These are phyloP conservation scores for Globisporangium radiosum DNA, from an alignment of 352 stramenopile species.

Conservation along the genomic window DNA sequence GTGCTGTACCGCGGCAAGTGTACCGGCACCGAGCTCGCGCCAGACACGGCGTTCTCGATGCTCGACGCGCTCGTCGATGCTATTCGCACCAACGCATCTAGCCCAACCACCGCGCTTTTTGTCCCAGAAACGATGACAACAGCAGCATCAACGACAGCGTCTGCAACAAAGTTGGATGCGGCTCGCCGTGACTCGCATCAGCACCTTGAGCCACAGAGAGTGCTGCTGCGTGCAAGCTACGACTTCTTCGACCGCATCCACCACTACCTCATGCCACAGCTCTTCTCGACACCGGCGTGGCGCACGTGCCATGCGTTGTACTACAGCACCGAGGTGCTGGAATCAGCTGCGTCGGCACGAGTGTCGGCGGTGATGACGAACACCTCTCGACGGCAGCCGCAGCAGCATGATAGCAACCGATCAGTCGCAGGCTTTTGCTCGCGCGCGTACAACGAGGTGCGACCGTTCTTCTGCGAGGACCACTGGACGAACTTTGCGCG, in stretches of 20 bases:
- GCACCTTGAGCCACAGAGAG: neutral
- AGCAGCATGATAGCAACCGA: neutral
- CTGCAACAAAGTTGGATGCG: too few species aligned
- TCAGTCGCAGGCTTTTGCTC: conserved; percentile 6
- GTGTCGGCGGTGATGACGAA: neutral
- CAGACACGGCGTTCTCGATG: neutral
- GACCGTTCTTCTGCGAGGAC: conserved; percentile 12
- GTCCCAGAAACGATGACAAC: neutral
- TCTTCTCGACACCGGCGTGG: conserved; percentile 6
- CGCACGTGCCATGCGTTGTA: conserved; percentile 4
- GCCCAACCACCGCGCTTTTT: neutral
- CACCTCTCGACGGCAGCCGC: neutral
- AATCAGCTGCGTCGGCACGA: neutral
- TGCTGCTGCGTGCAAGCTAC: conserved; percentile 1
- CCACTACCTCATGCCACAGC: conserved; percentile 9
- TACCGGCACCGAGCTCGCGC: neutral
- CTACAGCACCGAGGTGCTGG: conserved; percentile 1
- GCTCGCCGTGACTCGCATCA: neutral
- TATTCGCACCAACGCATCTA: neutral
- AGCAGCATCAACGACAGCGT: too few species aligned
- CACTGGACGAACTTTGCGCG: conserved; percentile 6
- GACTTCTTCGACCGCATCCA: conserved; percentile 10
- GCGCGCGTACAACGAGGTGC: neutral
- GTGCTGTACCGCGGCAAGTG: conserved; percentile 5
- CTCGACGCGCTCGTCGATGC: neutral